Percentiles rank a stretch among this genome's conserved stretches.
Conservation (phyloP, 2,329 filamentous ascomycete genomes). For the Chrysosporium queenslandicum region DNA sequence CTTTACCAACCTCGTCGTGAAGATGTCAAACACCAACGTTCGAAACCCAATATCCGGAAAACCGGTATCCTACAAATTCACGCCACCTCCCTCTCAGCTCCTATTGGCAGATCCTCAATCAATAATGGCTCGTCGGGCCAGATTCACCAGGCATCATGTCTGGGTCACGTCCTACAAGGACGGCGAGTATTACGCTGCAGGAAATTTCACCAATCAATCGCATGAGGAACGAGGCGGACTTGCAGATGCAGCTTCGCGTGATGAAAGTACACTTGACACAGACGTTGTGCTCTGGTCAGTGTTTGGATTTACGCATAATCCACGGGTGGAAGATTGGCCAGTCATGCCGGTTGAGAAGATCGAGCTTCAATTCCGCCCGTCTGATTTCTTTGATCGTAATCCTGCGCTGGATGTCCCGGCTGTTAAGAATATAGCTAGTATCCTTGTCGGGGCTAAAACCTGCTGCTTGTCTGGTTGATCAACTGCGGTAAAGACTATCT, state of each 20-base stretch:
- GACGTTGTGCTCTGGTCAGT: conserved; percentile 44
- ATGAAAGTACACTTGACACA: conserved; percentile 35
- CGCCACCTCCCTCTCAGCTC: conserved; percentile 39
- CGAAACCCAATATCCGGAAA: conserved; percentile 37
- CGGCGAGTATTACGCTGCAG: conserved; percentile 42
- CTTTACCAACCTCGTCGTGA: conserved; percentile 36
- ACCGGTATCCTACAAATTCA: conserved; percentile 42
- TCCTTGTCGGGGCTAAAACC: conserved; percentile 15
- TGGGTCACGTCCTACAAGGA: conserved; percentile 45
- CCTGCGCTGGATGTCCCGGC: conserved; percentile 42
- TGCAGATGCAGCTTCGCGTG: conserved; percentile 35
- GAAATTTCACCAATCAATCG: conserved; percentile 40
- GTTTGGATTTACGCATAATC: conserved; percentile 45
- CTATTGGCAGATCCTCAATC: conserved; percentile 38
- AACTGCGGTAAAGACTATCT: too few relatives aligned
- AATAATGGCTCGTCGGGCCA: conserved; percentile 38
- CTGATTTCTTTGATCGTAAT: conserved; percentile 43
- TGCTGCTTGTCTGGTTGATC: not conserved
- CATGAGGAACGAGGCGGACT: conserved; percentile 38
- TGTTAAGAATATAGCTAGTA: conserved; percentile 20
- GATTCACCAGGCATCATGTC: conserved; percentile 43
- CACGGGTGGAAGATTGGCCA: conserved; percentile 44
- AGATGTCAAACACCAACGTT: conserved; percentile 40
- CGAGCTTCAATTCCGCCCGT: conserved; percentile 38
- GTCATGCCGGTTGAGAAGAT: conserved; percentile 43